phyloP scores from a whole-genome alignment of 2,329 filamentous ascomycete species.

The Neonectria magnoliae region DNA sequence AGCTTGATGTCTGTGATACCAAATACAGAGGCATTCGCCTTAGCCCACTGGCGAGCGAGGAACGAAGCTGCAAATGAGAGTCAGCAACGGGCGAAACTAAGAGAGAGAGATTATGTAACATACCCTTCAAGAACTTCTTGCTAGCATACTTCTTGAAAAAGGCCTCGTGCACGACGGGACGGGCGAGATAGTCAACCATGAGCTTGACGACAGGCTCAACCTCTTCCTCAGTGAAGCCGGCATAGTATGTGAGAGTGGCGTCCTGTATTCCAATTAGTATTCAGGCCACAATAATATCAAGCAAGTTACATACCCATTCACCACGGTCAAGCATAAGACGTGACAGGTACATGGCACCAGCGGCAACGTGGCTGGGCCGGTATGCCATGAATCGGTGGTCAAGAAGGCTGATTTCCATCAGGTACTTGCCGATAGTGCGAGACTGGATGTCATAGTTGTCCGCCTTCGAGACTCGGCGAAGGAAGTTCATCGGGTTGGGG shows the following conservation, averaged over 20 bases:
- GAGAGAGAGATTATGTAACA: conserved; percentile 41
- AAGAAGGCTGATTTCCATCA: conserved; percentile 95
- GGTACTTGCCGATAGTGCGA: conserved; percentile 95
- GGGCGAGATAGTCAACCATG: conserved; percentile 96
- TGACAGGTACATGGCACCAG: conserved; percentile 93
- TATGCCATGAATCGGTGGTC: conserved; percentile 94
- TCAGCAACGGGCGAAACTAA: conserved; percentile 26
- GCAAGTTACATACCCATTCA: conserved; percentile 77
- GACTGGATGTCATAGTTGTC: conserved; percentile 99
- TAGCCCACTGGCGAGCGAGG: conserved; percentile 91
- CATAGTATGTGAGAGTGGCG: conserved; percentile 85
- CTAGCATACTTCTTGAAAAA: conserved; percentile 99
- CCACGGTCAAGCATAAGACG: conserved; percentile 91
- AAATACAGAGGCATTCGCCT: conserved; percentile 74
- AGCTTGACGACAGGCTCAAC: conserved; percentile 91
- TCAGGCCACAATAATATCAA: conserved; percentile 12
- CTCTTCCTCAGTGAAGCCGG: conserved; percentile 92
- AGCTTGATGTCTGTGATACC: conserved; percentile 62
- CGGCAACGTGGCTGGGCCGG: conserved; percentile 89
- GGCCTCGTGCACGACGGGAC: conserved; percentile 91
- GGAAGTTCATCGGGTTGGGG: conserved; percentile 99
- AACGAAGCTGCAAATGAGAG: conserved; percentile 75
- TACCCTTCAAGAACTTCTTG: conserved; percentile 99
- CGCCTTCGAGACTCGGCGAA: conserved; percentile 97
- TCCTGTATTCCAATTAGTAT: conserved; percentile 65